phyloP scores from a whole-genome alignment of 495 filamentous ascomycete genomes.

The Endocarpon pusillum region DNA sequence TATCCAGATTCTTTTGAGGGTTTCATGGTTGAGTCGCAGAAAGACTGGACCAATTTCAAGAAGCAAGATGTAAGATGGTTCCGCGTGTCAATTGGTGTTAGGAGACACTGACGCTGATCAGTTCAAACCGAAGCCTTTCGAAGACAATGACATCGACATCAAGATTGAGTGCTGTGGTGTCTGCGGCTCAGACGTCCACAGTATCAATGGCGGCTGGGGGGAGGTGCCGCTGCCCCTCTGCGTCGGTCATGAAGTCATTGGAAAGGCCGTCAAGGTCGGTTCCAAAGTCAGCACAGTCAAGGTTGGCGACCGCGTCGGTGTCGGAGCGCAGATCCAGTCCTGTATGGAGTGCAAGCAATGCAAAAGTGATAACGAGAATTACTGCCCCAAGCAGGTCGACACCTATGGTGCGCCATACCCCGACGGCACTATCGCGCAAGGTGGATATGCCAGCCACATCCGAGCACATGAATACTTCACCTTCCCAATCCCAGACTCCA shows the following conservation, averaged over 20 bases:
- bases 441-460: slow-evolving; percentile 52
- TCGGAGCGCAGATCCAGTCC: slow-evolving; percentile 60
- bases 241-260: slow-evolving; percentile 63
- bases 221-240: slow-evolving; percentile 48
- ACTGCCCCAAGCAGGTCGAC: slow-evolving; percentile 49
- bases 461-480: slow-evolving; percentile 54
- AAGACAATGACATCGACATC: slow-evolving; percentile 57
- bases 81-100: background rate
- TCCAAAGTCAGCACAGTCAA: slow-evolving; percentile 47
- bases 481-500: slow-evolving; percentile 64
- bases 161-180: slow-evolving; percentile 61
- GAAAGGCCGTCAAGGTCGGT: slow-evolving; percentile 54
- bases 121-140: slow-evolving; percentile 67
- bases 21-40: slow-evolving; percentile 46
- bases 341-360: slow-evolving; percentile 55
- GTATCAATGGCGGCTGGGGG: slow-evolving; percentile 59
- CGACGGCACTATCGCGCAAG: slow-evolving; percentile 44
- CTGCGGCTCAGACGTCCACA: slow-evolving; percentile 66
- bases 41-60: slow-evolving; percentile 43
- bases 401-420: slow-evolving; percentile 52
- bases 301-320: slow-evolving; percentile 60
- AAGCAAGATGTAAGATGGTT: slow-evolving; percentile 38
- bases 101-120: slow-evolving; percentile 13
- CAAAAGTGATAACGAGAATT: slow-evolving; percentile 61
- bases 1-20: slow-evolving; percentile 66